Evolutionary conservation across 306 rosid species (phyloP).

Genomic region (Malus asiatica): DNA sequence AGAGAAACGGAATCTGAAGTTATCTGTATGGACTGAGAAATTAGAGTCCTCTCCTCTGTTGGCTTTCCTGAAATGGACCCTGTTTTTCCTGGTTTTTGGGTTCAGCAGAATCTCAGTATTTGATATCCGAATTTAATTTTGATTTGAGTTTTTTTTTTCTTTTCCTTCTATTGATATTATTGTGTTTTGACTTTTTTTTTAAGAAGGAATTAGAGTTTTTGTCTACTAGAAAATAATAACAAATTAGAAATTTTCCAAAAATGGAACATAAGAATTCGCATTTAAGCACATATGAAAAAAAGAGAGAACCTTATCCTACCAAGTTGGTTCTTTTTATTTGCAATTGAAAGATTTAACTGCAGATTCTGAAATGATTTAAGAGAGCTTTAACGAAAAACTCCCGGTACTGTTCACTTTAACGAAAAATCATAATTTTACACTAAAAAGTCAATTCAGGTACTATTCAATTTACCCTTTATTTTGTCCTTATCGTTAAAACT

Average conservation of each 20-base stretch:
- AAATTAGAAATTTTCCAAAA: neutral
- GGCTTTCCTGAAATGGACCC: conserved; percentile 13
- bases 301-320: neutral
- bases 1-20: conserved; percentile 22
- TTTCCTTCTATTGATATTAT: neutral
- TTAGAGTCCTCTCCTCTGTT: neutral
- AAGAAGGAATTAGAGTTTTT: neutral
- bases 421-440: no score
- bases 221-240: neutral
- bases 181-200: neutral
- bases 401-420: no score
- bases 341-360: neutral
- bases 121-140: neutral
- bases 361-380: neutral
- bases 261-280: neutral
- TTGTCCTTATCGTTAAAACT: no score
- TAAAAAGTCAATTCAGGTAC: no score
- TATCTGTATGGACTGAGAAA: conserved; percentile 2
- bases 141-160: neutral
- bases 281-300: neutral
- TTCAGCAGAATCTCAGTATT: neutral
- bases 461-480: no score
- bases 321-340: neutral
- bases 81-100: neutral
- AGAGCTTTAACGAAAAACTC: no score